Base-by-base conservation (phyloP, 768 basidiomycete species). In the Kwoniella pini region DNA sequence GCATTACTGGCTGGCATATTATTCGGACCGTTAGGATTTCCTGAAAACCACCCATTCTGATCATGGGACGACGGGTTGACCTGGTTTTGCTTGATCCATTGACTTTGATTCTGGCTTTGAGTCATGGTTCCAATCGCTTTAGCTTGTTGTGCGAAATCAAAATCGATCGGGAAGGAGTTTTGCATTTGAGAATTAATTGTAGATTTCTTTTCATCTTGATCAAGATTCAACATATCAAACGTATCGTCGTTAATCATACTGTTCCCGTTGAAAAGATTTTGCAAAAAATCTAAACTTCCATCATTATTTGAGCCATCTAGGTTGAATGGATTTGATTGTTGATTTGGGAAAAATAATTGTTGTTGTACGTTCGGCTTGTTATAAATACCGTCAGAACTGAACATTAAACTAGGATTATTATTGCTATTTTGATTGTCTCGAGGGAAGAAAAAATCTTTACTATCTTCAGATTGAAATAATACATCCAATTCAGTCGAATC, bases 401-500 rank as follows among this genome's bases (percentile, higher is more conserved):
- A 42, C 6, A 13, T 42, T 10, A 5, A 6, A 42, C 40, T 17
- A 6, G 11, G 12, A 42, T 42, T 42, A 19, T 42, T 42, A 19
- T 19, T 11, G 19, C 33, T 15, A 9, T 7, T 42, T 7, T 7
- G 7, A 15, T 36, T 36, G 15, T 36, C 33, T 15, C 15, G 7
- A 7, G 33, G 33, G 15, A 11, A 42, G 6, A 42, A 17, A 11
- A 42, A 19, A 42, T 42, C 40, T 10, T 46, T 52, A 22, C 21
- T 45, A 21, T 57, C 43, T 39, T 58, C 51, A 6, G 54, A 54
- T 22, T 51, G 50, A n/a, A 70, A 60, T 15, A 70, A 44, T 52
- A 60, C 45, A 49, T 70, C 68, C 17, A 70, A 58, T n/a, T 70
- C 68, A 28, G 51, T 40, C 4, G 68, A 62, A 9, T 55, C 54